Base-by-base conservation (phyloP, 75 land plant genomes). In the Cunninghamia lanceolata region DNA sequence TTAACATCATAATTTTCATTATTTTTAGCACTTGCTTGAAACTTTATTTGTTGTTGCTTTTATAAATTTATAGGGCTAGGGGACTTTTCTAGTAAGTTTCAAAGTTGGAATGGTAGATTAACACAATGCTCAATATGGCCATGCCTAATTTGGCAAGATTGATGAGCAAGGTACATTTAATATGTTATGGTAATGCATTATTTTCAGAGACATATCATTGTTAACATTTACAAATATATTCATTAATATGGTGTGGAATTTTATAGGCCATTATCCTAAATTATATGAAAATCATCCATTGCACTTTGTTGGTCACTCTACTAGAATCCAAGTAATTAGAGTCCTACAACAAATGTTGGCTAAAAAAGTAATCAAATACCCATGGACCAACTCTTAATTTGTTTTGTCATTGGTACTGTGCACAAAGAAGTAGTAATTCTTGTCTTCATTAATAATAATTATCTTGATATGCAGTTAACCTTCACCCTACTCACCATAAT, bases 231-330 rank as follows among this genome's bases (percentile, higher is more conserved):
- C 52, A 52, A 59, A 87, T 19, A 42, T 32, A 38, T 40, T 28
- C 63, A 25, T 47, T 56, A 10, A 39, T 21, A 36, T 84, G 40
- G 73, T 52, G 28, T 54, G 46, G 50, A 78, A 73, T 50, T 86
- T 85, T 87, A 42, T 93, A 98, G 99, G 99, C 56, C 90, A 98
- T 46, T 96, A 94, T 86, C 92, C 92, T 8, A 91, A 89, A 50
- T 98, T 98, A 98, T 94, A 98, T 87, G 96, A 95, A 53, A 89
- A 94, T 43, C 94, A 96, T 82, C 99, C 99, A 34, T 84, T 98
- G 36, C 99, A 98, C 74, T 95, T 98, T 90, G 99, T 98, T 47
- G 98, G 98, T 15, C 99, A 98, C 76, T 98, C 99, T 0, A 91
- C 99, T 14, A 98, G 99, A 73, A 98, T 93, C 9, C 99, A 98